Base-by-base conservation (phyloP, 2,329 filamentous ascomycete species). In the Fusarium luffae region DNA sequence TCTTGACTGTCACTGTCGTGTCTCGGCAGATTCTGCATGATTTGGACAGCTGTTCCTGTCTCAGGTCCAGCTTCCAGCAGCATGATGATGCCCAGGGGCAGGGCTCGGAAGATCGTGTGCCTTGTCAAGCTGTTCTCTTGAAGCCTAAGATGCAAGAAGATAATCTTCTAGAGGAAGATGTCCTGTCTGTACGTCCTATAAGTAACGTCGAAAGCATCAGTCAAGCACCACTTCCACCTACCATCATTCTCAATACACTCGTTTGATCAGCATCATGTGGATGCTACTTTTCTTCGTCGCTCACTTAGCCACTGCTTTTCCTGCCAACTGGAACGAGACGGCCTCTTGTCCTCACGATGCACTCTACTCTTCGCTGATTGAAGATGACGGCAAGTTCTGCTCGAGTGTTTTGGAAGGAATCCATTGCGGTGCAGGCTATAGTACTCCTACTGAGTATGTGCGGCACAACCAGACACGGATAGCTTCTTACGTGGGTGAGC, bases 401-500 rank as follows among this genome's bases (percentile, higher is more conserved):
- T 76, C 74, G 1, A 73, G 68, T 63, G 55, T 80, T 21, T 43
- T 80, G 8, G 73, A 75, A 37, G 47, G 59, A 9, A 65, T 41
- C 4, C 70, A 70, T 12, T 75, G 74, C 50, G 54, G 64, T 16
- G 60, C 59, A 7, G 65, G 64, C 6, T 74, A 75, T 43, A 72
- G 61, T 50, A 79, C 75, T 13, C 78, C 77, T 27, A 60, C 65
- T 8, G 70, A 75, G 48, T 79, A 77, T 55, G 64, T 73, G 41
- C 72, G 71, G 4, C 76, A 77, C 57, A 74, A 77, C 23, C 71
- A 73, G 42, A 71, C 69, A 13, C 73, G 66, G 55, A 66, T 80
- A 58, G 77, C 77, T 25, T 77, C 75, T 14, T 77, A 77, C 34
- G 78, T 80, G 58, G 74, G 78, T 63, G 3, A 21, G 16, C 19